Conservation (phyloP, 2,329 filamentous ascomycete genomes). For the Calonectria leucothoes region DNA sequence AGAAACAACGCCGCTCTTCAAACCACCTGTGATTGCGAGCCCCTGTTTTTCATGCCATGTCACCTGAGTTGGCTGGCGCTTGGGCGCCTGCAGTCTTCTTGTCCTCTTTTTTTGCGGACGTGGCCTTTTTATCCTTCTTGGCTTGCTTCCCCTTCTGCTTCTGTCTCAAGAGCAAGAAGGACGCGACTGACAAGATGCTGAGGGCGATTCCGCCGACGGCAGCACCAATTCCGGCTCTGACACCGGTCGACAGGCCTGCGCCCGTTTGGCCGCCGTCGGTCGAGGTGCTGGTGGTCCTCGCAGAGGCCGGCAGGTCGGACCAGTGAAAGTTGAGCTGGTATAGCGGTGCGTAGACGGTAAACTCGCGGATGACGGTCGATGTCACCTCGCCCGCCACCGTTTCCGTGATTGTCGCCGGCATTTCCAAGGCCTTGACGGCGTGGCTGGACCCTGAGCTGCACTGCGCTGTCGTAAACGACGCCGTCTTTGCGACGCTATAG, state of each 20-base stretch:
- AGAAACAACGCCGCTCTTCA: background rate
- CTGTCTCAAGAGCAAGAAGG: background rate
- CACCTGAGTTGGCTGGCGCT: background rate
- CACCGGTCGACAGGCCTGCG: background rate
- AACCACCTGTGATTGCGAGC: background rate
- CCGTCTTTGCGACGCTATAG: constrained; percentile 14
- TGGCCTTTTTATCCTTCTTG: background rate
- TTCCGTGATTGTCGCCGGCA: constrained; percentile 23
- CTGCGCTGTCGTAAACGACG: constrained; percentile 33
- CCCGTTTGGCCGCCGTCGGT: background rate
- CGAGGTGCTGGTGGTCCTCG: background rate
- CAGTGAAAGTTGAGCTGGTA: constrained; percentile 45
- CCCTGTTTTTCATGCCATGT: background rate
- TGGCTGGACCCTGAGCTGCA: constrained; percentile 32
- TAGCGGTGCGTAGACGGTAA: constrained; percentile 42
- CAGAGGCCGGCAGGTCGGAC: constrained; percentile 34
- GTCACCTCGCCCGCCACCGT: constrained; percentile 7
- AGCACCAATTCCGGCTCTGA: background rate
- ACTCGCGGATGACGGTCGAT: constrained; percentile 2
- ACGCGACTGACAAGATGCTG: background rate
- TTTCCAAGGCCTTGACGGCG: constrained; percentile 23
- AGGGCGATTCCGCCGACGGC: background rate
- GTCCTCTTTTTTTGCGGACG: background rate
- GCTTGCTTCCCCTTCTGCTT: background rate
- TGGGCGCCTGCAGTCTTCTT: background rate